Conservation (phyloP, 75 land plant species). For the Pinus albicaulis region DNA sequence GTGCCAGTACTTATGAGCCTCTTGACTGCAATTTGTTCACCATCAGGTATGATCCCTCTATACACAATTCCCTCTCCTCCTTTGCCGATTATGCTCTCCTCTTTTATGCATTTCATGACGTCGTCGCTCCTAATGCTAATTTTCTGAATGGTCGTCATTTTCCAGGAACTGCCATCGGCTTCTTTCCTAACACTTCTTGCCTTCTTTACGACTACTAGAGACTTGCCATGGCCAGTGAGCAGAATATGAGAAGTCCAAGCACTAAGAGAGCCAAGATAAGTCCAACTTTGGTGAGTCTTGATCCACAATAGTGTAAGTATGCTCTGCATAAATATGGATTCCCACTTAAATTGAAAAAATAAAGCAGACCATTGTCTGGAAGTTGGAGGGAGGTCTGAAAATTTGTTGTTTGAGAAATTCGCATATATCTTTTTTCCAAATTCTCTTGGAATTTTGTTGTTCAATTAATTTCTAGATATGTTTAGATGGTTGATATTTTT, state of each 20-base stretch:
- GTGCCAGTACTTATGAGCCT: constrained; percentile 39
- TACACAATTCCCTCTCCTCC: constrained; percentile 84
- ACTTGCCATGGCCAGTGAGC: constrained; percentile 27
- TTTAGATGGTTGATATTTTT: constrained; percentile 23
- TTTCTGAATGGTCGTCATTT: constrained; percentile 65
- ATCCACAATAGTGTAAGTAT: no score
- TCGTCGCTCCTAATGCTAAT: constrained; percentile 42
- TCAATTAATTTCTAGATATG: constrained; percentile 24
- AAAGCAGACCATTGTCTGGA: no score
- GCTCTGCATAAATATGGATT: no score
- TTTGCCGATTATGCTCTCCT: constrained; percentile 64
- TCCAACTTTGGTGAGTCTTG: constrained; percentile 12
- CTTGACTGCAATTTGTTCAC: constrained; percentile 76
- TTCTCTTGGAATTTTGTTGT: constrained; percentile 20
- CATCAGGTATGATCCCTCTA: constrained; percentile 58
- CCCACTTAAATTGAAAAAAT: no score
- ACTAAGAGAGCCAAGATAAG: constrained; percentile 55
- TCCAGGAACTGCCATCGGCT: constrained; percentile 31
- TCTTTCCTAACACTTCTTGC: constrained; percentile 12
- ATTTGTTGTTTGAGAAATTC: no score
- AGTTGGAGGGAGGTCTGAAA: no score
- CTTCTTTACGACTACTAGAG: constrained; percentile 23
- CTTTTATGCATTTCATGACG: constrained; percentile 35
- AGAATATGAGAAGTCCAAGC: constrained; percentile 24
- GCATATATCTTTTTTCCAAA: no score